A percentile compares a stretch with the other conserved stretches of the same genome.
These are phyloP conservation scores for Pachyrhizus erosus DNA, from an alignment of 306 rosid species.

Conservation along the genomic window DNA sequence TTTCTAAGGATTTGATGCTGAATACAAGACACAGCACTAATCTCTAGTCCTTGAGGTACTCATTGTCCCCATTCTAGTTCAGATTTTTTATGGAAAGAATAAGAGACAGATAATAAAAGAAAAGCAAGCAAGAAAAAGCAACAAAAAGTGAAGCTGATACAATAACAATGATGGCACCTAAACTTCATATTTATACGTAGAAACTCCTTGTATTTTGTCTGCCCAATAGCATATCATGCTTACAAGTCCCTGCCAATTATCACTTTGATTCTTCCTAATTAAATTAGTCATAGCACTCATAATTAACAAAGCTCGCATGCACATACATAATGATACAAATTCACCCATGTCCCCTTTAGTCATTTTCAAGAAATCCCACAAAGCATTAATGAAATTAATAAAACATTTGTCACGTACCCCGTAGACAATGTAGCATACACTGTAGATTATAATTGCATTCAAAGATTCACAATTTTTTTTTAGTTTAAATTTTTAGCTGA, in stretches of 20 bases:
- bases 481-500: not conserved
- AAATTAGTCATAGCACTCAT: slow-evolving; percentile 31
- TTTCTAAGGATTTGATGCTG: slow-evolving; percentile 68
- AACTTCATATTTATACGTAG: slow-evolving; percentile 32
- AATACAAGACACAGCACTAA: slow-evolving; percentile 74
- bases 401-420: slow-evolving; percentile 9
- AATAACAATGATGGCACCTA: slow-evolving; percentile 36
- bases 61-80: slow-evolving; percentile 57
- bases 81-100: slow-evolving; percentile 26
- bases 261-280: slow-evolving; percentile 37
- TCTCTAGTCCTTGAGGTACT: slow-evolving; percentile 57
- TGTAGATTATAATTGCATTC: not conserved
- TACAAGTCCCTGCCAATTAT: slow-evolving; percentile 39
- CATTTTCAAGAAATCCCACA: slow-evolving; percentile 5
- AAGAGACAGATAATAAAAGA: slow-evolving; percentile 41
- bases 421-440: slow-evolving; percentile 17
- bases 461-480: not conserved
- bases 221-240: slow-evolving; percentile 37
- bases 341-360: not conserved
- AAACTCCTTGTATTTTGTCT: slow-evolving; percentile 24
- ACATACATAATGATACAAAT: slow-evolving; percentile 22
- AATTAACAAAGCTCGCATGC: slow-evolving; percentile 39
- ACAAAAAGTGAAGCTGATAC: slow-evolving; percentile 28
- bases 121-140: slow-evolving; percentile 37
- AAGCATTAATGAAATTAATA: not conserved